These are phyloP conservation scores for Remersonia thermophila DNA, from an alignment of 2,329 filamentous ascomycete species.

Conservation along the genomic window DNA sequence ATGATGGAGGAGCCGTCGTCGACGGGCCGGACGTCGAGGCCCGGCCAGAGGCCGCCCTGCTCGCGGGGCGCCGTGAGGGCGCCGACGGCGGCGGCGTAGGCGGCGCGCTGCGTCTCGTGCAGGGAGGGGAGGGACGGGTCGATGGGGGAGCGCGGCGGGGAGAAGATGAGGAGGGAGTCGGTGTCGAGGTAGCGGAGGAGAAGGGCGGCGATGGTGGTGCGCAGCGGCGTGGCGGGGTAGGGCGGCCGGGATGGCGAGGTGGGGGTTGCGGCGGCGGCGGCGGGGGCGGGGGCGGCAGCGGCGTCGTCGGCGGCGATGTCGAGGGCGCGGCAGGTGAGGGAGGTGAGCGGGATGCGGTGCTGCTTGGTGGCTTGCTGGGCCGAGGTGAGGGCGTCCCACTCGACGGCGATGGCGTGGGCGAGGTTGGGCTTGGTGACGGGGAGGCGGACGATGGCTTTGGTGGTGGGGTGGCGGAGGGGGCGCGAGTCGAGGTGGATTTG, in stretches of 20 bases:
- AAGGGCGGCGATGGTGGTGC: constrained; percentile 51
- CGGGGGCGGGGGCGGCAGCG: too few relatives aligned
- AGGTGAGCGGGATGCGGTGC: constrained; percentile 84
- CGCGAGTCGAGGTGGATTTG: constrained; percentile 65
- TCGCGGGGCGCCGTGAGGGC: constrained; percentile 45
- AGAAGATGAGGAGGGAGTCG: constrained; percentile 89
- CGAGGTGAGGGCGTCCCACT: constrained; percentile 81
- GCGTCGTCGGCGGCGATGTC: constrained; percentile 64
- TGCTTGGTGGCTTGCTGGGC: constrained; percentile 73
- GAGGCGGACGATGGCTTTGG: constrained; percentile 58
- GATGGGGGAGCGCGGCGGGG: constrained; percentile 31
- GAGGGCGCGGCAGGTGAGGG: constrained; percentile 67
- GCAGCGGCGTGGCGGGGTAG: constrained; percentile 22
- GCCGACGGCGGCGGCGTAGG: constrained; percentile 56
- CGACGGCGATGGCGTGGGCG: constrained; percentile 72
- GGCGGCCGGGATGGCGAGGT: too few relatives aligned
- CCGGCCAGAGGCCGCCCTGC: constrained; percentile 58
- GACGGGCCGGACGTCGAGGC: constrained; percentile 64
- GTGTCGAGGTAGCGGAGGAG: constrained; percentile 82
- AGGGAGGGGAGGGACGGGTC: constrained; percentile 32
- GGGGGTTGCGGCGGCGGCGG: constrained; percentile 19
- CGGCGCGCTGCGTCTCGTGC: constrained; percentile 57
- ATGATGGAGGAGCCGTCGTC: constrained; percentile 68
- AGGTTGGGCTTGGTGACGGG: constrained; percentile 68
- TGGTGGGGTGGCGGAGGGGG: constrained; percentile 64